Percentiles rank a stretch among this genome's conserved stretches.
phyloP scores from a whole-genome alignment of 164 flowering plant genomes.

The Nelumbo lutea region DNA sequence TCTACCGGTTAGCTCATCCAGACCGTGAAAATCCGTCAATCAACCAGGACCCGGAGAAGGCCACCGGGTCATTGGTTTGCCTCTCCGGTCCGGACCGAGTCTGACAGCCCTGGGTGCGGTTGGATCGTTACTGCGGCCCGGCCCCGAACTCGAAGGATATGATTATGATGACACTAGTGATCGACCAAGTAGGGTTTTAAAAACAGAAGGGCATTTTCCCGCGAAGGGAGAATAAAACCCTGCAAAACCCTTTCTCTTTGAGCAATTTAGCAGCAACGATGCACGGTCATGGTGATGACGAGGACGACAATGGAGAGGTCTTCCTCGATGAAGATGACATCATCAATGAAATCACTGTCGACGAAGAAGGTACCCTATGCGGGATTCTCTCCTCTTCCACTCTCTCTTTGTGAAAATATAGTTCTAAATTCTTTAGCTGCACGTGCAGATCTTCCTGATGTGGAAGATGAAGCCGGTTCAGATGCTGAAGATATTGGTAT shows the following conservation, averaged over 20 bases:
- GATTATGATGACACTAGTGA: no score
- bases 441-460: conserved; percentile 71
- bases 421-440: not conserved
- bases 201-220: no score
- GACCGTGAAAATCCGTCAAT: no score
- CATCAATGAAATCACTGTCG: conserved; percentile 50
- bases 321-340: conserved; percentile 65
- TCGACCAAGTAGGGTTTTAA: no score
- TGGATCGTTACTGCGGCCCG: no score
- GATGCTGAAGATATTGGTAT: conserved; percentile 33
- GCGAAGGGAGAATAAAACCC: conserved; percentile 9
- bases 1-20: no score
- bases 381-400: not conserved
- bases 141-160: no score
- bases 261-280: conserved; percentile 13
- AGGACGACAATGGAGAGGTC: conserved; percentile 46
- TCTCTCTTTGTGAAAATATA: not conserved
- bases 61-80: no score
- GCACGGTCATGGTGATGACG: conserved; percentile 21
- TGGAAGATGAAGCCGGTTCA: conserved; percentile 38
- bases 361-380: conserved; percentile 56
- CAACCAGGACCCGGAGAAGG: no score
- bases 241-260: conserved; percentile 1
- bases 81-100: no score
- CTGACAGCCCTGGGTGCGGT: no score